Evolutionary conservation across 352 stramenopile species (phyloP).

Genomic region (Hyaloperonospora arabidopsidis): DNA sequence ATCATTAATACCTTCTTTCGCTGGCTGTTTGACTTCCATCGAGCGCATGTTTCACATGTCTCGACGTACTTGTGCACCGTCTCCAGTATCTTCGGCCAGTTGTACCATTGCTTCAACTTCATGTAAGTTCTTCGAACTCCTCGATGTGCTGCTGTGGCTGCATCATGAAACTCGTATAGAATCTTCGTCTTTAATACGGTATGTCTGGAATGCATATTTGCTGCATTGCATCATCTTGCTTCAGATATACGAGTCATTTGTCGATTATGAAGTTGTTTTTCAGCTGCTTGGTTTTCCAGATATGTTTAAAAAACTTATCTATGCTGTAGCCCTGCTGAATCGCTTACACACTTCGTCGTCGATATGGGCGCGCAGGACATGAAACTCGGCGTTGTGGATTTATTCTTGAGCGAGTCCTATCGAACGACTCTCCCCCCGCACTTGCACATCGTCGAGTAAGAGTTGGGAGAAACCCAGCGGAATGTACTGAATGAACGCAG

Average conservation of each 20-base stretch:
- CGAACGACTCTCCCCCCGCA: background rate
- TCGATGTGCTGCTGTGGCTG: conserved; percentile 8
- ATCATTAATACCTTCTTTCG: conserved; percentile 2
- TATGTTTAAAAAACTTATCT: background rate
- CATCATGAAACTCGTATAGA: conserved; percentile 16
- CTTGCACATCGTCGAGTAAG: conserved; percentile 1
- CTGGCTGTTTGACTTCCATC: conserved; percentile 1
- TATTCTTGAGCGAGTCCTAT: background rate
- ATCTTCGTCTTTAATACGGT: conserved; percentile 2
- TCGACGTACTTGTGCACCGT: background rate
- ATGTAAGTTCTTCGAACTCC: conserved; percentile 11
- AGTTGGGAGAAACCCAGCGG: background rate
- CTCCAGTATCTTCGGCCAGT: conserved; percentile 3
- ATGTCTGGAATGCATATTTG: conserved; percentile 2
- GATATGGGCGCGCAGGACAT: background rate
- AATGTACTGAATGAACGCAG: background rate
- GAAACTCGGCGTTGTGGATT: conserved; percentile 1
- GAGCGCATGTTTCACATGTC: conserved; percentile 10
- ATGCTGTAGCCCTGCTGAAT: conserved; percentile 2
- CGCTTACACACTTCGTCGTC: background rate
- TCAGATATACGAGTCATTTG: background rate
- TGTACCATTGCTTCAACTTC: conserved; percentile 12
- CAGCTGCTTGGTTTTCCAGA: background rate
- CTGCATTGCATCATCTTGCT: background rate
- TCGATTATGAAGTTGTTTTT: background rate